A percentile compares a stretch with the other conserved stretches of the same genome.
Evolutionary conservation across 805 yeast genomes (phyloP).

Genomic region (Pichia phayaonensis): DNA sequence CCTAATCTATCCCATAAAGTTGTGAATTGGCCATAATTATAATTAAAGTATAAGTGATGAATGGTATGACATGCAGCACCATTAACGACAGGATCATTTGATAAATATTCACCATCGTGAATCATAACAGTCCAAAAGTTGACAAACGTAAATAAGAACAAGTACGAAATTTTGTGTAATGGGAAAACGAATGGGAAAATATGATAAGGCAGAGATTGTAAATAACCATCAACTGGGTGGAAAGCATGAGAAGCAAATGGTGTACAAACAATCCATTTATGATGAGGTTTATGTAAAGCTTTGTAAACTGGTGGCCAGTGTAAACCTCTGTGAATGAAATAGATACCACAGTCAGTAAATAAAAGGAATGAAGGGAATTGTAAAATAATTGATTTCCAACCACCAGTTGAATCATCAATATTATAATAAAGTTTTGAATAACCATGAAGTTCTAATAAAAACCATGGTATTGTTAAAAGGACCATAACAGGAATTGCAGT

Average conservation of each 20-base stretch:
- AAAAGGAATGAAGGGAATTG: constrained; percentile 77
- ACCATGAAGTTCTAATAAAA: constrained; percentile 75
- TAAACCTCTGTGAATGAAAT: constrained; percentile 83
- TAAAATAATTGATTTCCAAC: constrained; percentile 51
- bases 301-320: constrained; percentile 92
- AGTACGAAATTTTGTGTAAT: constrained; percentile 77
- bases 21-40: constrained; percentile 97
- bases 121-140: constrained; percentile 98
- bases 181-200: constrained; percentile 89
- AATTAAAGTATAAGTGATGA: constrained; percentile 94
- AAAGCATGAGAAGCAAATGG: constrained; percentile 98
- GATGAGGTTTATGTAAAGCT: constrained; percentile 90
- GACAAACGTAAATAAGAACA: constrained; percentile 78
- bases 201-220: constrained; percentile 91
- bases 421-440: constrained; percentile 70
- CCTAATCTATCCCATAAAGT: constrained; percentile 98
- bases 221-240: constrained; percentile 96
- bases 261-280: constrained; percentile 97
- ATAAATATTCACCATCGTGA: constrained; percentile 94
- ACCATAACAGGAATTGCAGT: constrained; percentile 90
- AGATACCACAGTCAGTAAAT: constrained; percentile 92
- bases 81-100: constrained; percentile 88
- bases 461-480: constrained; percentile 81
- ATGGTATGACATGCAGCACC: constrained; percentile 99
- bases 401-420: constrained; percentile 55